Evolutionary conservation across 2,329 filamentous ascomycete genomes (phyloP).

Genomic region (Aspergillus sergii): DNA sequence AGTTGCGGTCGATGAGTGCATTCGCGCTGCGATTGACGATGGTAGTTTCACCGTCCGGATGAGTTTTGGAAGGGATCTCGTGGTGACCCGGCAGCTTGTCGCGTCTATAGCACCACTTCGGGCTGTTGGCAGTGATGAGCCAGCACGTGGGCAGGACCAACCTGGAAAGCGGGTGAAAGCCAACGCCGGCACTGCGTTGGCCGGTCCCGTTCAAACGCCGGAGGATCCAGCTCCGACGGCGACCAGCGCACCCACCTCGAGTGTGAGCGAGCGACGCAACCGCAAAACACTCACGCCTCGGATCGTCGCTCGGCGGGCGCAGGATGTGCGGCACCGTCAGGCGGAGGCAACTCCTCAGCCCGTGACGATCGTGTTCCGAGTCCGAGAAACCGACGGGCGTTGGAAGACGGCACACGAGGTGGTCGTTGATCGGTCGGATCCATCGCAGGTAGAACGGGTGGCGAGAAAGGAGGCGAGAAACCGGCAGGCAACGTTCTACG

Average conservation of each 20-base stretch:
- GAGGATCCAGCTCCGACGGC: background rate
- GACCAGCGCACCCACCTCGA: background rate
- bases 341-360: background rate
- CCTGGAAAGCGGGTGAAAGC: background rate
- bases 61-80: background rate
- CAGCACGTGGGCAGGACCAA: background rate
- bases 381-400: background rate
- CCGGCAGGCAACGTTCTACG: constrained; percentile 18
- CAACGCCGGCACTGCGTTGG: background rate
- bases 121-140: background rate
- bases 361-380: background rate
- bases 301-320: constrained; percentile 1
- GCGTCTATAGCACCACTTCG: background rate
- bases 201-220: background rate
- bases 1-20: background rate
- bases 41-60: background rate
- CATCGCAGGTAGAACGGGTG: constrained; percentile 16
- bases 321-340: constrained; percentile 2
- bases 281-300: constrained; percentile 3
- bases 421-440: constrained; percentile 17
- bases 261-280: constrained; percentile 3
- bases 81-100: background rate
- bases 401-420: constrained; percentile 10
- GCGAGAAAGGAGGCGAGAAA: constrained; percentile 17
- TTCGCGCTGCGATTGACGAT: background rate